Percentiles rank a stretch among this genome's conserved stretches.
Evolutionary conservation across 75 land plant species (phyloP).

Genomic region (Gnetum montanum): DNA sequence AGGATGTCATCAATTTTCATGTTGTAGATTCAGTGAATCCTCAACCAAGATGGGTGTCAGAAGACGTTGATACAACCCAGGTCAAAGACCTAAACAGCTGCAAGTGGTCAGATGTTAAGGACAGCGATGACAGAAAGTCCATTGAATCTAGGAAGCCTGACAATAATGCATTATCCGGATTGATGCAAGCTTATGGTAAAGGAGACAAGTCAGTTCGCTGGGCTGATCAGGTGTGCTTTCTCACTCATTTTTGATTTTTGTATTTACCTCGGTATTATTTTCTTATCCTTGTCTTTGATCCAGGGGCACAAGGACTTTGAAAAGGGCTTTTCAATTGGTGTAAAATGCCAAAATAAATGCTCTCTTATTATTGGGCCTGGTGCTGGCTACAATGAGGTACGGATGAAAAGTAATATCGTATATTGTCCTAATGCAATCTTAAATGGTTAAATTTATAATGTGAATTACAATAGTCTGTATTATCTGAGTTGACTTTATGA

Average conservation of each 20-base stretch:
- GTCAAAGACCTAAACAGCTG: conserved; percentile 49
- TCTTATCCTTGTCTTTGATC: no score
- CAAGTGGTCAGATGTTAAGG: conserved; percentile 56
- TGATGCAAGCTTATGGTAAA: conserved; percentile 48
- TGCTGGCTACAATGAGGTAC: conserved; percentile 69
- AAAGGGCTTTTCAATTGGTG: conserved; percentile 53
- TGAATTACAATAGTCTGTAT: not conserved
- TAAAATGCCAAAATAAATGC: conserved; percentile 19
- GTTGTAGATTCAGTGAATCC: not conserved
- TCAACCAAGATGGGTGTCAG: conserved; percentile 23
- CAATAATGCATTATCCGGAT: conserved; percentile 44
- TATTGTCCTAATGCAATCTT: not conserved
- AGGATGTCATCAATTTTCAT: not conserved
- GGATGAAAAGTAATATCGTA: conserved; percentile 2
- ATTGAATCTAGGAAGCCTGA: conserved; percentile 3
- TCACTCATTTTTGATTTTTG: not conserved
- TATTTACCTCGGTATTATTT: no score
- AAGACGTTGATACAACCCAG: conserved; percentile 10
- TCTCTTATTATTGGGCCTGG: conserved; percentile 76
- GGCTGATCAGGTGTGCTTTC: conserved; percentile 53
- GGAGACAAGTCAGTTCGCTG: conserved; percentile 53
- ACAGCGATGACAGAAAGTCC: conserved; percentile 17
- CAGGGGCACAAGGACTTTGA: conserved; percentile 28
- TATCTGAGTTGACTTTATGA: conserved; percentile 5
- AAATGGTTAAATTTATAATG: not conserved